Conservation (phyloP, 23 red algal genomes). For the Gracilaria vermiculophylla region DNA sequence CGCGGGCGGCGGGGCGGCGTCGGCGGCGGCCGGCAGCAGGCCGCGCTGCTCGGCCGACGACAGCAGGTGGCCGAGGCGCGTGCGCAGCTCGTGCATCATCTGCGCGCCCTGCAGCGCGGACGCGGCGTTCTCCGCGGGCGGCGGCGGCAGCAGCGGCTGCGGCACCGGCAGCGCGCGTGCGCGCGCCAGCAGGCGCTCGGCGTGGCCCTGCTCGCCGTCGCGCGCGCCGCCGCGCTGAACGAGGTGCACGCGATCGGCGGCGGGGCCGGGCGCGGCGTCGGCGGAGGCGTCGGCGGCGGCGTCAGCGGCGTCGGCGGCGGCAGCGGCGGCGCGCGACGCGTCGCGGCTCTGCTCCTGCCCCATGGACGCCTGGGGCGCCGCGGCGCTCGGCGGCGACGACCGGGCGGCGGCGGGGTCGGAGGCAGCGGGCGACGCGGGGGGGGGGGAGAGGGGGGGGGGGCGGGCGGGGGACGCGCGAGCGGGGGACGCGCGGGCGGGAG, state of each 20-base stretch:
- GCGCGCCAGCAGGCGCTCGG: constrained; percentile 29
- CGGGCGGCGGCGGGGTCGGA: too few relatives aligned
- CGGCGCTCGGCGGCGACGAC: too few relatives aligned
- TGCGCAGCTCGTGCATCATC: constrained; percentile 58
- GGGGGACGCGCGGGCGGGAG: too few relatives aligned
- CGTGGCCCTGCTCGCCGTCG: background rate
- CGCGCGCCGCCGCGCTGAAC: background rate
- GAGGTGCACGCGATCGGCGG: constrained; percentile 15
- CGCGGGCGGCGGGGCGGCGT: background rate
- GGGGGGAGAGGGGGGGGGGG: too few relatives aligned
- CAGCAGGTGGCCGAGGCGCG: constrained; percentile 14
- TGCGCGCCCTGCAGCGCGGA: constrained; percentile 53
- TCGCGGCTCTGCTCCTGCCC: constrained; percentile 65
- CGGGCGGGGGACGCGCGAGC: too few relatives aligned
- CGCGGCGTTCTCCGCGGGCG: constrained; percentile 20
- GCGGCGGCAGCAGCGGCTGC: constrained; percentile 45
- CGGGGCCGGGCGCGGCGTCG: background rate
- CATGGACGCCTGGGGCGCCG: too few relatives aligned
- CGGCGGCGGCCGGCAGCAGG: background rate
- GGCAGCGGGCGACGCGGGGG: too few relatives aligned
- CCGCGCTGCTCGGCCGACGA: background rate
- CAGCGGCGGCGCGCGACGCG: background rate
- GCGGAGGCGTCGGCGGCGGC: background rate
- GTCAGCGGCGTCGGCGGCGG: background rate
- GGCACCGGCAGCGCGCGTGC: constrained; percentile 29